Percentiles rank a stretch among this genome's conserved stretches.
These are phyloP conservation scores for Coniochaeta sp. DNA, from an alignment of 2,329 filamentous ascomycete species.

Conservation along the genomic window DNA sequence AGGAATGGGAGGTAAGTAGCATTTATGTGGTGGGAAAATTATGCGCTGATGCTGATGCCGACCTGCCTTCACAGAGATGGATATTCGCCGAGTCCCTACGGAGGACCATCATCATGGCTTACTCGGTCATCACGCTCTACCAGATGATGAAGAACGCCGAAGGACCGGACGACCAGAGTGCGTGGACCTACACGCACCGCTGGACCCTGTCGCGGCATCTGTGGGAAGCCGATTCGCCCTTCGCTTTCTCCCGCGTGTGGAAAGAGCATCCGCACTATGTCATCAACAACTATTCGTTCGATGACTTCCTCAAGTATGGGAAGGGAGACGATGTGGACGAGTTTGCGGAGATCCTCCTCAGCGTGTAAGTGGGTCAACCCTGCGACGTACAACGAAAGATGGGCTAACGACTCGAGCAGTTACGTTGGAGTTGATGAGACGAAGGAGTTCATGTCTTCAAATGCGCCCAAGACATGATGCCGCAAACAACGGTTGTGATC, in stretches of 20 bases:
- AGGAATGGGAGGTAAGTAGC: slow-evolving; percentile 20
- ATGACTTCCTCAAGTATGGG: slow-evolving; percentile 19
- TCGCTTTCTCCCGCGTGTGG: slow-evolving; percentile 21
- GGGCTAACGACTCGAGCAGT: slow-evolving; percentile 12
- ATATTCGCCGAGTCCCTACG: slow-evolving; percentile 26
- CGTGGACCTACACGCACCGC: slow-evolving; percentile 20
- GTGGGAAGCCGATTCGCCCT: slow-evolving; percentile 22
- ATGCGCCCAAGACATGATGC: background rate
- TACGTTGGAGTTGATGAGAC: slow-evolving; percentile 19
- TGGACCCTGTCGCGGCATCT: slow-evolving; percentile 23
- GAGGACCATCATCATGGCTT: slow-evolving; percentile 23
- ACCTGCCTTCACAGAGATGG: slow-evolving; percentile 20
- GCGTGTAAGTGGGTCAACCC: slow-evolving; percentile 10
- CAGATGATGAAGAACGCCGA: slow-evolving; percentile 16
- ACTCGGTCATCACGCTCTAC: slow-evolving; percentile 19
- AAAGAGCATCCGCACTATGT: slow-evolving; percentile 18
- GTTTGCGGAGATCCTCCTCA: slow-evolving; percentile 20
- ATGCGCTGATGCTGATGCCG: too few species aligned
- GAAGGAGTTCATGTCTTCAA: slow-evolving; percentile 14
- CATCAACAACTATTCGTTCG: slow-evolving; percentile 20
- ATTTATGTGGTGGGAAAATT: too few species aligned
- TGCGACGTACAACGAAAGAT: background rate
- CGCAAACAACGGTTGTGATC: too few species aligned
- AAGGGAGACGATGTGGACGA: slow-evolving; percentile 22
- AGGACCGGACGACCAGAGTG: slow-evolving; percentile 6